A percentile compares a stretch with the other conserved stretches of the same genome.
These are phyloP conservation scores for Barnettozyma siamensis DNA, from an alignment of 805 yeast species.

Conservation along the genomic window DNA sequence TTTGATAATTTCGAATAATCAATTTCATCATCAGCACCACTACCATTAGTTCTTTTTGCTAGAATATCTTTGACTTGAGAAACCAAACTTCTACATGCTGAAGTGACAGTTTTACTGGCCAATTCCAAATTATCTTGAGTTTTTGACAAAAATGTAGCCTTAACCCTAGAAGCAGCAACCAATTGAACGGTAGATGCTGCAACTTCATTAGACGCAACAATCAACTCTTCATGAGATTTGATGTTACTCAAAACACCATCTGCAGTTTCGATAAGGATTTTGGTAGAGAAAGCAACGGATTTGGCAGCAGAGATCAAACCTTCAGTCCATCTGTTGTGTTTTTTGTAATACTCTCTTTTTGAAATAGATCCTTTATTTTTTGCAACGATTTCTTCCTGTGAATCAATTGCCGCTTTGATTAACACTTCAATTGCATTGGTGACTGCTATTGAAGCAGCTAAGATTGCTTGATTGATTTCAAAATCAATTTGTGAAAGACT, in stretches of 20 bases:
- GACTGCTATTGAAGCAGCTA: conserved; percentile 73
- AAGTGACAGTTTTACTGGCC: conserved; percentile 62
- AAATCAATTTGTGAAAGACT: conserved; percentile 49
- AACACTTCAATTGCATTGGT: conserved; percentile 71
- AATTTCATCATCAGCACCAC: conserved; percentile 37
- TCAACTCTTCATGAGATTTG: conserved; percentile 75
- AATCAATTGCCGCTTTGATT: conserved; percentile 69
- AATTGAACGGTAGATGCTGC: conserved; percentile 90
- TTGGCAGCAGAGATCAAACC: conserved; percentile 87
- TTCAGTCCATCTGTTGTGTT: conserved; percentile 89
- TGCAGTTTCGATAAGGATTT: conserved; percentile 75
- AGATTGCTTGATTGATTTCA: conserved; percentile 69
- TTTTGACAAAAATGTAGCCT: conserved; percentile 69
- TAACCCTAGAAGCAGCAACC: conserved; percentile 87
- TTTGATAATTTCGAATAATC: conserved; percentile 66
- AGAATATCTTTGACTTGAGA: conserved; percentile 60
- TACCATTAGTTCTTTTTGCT: conserved; percentile 26
- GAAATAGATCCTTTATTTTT: conserved; percentile 62
- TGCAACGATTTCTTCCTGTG: conserved; percentile 76
- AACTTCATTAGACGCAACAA: conserved; percentile 87
- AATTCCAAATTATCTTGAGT: conserved; percentile 69
- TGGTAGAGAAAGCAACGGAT: conserved; percentile 80
- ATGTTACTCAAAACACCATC: conserved; percentile 66
- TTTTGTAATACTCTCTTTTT: conserved; percentile 72
- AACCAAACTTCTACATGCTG: conserved; percentile 73